Evolutionary conservation across 495 filamentous ascomycete genomes (phyloP), one percentile per base, ranked within the genome.

Genomic region (Pseudomonodictys pantanalensis): DNA sequence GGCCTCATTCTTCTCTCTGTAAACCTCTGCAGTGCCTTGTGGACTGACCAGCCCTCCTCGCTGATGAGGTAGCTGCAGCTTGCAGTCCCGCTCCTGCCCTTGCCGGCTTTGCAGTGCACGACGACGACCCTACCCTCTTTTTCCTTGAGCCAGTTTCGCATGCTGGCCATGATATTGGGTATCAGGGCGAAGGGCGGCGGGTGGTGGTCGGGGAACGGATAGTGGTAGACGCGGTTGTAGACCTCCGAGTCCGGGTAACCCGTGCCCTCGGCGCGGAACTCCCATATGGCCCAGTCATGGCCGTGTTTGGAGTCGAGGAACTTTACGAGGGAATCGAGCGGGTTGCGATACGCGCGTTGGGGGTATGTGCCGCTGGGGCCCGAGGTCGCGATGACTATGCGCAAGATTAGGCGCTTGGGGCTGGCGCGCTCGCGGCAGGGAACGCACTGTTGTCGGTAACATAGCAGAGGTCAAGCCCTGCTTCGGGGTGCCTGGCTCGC

Each of bases 21-120:
- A 69, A 97, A 98, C 17, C 87, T 76, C 39, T 84, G 76, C 64
- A 96, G 73, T 1, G 93, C 93, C 53, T 93, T 82, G 55, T 88
- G 81, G 11, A 83, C 75, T 33, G 78, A 85, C 92, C 92, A 97
- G 18, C 88, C 90, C 62, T 91, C 86, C 69, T 98, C 88, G 18
- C 87, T 84, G 58, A 98, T 95, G 45, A 98, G 75, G 69, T 96
- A 97, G 53, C 84, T 85, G 67, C 88, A 92, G 20, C 86, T 84
- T 67, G 91, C 82, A 0, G 89, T 96, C n/a, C 93, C 93, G 55
- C 89, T 93, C 43, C 93, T 79, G 1, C 93, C 93, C 72, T 98
- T 98, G 2, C 93, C 93, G 1, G 93, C 93, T 48, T 97, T 98
- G 76, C 93, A 97, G 71, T 97, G 93, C 10, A 98, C 90, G 5